A percentile compares a stretch with the other conserved stretches of the same genome.
Evolutionary conservation across 306 rosid species (phyloP).

Genomic region (Prunus armeniaca): DNA sequence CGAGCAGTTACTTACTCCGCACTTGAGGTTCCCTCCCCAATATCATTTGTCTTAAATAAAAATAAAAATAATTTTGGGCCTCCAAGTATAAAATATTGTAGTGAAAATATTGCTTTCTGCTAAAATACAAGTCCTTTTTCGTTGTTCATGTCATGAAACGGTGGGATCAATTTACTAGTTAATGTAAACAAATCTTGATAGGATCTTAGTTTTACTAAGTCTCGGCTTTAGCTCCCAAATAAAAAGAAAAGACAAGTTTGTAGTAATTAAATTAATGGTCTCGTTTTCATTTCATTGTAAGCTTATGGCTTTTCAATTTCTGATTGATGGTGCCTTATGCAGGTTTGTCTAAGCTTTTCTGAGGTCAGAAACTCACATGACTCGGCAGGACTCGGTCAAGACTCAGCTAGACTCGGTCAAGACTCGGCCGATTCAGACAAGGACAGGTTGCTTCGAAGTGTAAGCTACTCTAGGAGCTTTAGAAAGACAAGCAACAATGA

Average conservation of each 20-base stretch:
- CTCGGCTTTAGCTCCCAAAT: not conserved
- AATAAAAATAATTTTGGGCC: no score
- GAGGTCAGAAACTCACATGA: slow-evolving; percentile 33
- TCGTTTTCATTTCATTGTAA: not conserved
- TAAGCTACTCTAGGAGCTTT: slow-evolving; percentile 34
- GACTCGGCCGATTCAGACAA: slow-evolving; percentile 25
- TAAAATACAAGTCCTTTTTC: not conserved
- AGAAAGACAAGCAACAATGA: slow-evolving; percentile 28
- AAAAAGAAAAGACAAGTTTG: not conserved
- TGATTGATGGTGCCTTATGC: not conserved
- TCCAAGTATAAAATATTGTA: no score
- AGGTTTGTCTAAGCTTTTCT: slow-evolving; percentile 47
- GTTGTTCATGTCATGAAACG: not conserved
- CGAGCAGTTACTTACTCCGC: no score
- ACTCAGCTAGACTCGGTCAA: slow-evolving; percentile 14
- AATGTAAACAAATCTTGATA: not conserved
- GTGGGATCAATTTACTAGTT: not conserved
- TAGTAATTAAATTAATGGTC: not conserved
- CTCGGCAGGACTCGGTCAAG: slow-evolving; percentile 15
- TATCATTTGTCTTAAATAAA: no score
- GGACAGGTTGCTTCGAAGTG: slow-evolving; percentile 17
- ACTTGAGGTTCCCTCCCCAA: no score
- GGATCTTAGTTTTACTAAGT: no score
- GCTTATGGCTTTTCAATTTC: not conserved
- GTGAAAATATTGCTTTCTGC: not conserved